Percentiles rank a stretch among this genome's conserved stretches.
Evolutionary conservation across 179 eudicot species (phyloP).

Genomic region (Camellia oleifera): DNA sequence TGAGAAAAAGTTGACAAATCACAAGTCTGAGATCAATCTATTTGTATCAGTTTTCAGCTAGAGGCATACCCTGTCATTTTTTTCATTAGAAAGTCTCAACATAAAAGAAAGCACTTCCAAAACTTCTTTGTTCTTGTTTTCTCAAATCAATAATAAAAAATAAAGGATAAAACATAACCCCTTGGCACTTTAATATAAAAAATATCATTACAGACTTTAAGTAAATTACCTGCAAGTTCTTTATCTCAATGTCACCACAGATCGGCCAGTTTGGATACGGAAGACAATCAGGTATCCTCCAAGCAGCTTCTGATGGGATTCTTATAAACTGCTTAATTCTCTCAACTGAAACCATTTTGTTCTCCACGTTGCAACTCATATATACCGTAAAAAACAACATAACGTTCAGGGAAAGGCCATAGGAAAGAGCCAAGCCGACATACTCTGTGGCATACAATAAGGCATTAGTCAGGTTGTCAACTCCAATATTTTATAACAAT

Average conservation of each 20-base stretch:
- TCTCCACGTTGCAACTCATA: constrained; percentile 72
- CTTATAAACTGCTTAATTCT: constrained; percentile 76
- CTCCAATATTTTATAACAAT: background rate
- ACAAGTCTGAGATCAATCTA: background rate
- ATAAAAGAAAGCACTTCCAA: background rate
- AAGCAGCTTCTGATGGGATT: constrained; percentile 76
- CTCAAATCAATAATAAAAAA: background rate
- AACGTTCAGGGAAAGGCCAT: constrained; percentile 69
- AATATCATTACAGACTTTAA: background rate
- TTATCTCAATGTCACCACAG: constrained; percentile 64
- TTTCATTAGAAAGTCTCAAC: background rate
- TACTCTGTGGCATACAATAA: constrained; percentile 37
- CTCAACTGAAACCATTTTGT: constrained; percentile 86
- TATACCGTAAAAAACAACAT: constrained; percentile 55
- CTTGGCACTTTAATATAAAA: background rate
- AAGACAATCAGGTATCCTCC: constrained; percentile 41
- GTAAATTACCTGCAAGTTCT: constrained; percentile 58
- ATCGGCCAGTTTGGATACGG: constrained; percentile 73
- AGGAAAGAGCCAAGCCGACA: constrained; percentile 80
- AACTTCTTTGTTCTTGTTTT: background rate
- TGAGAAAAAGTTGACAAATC: background rate
- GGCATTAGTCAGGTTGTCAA: constrained; percentile 1
- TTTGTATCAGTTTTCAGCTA: background rate
- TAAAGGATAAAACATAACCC: background rate
- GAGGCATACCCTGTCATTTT: background rate